Percentiles rank a stretch among this genome's conserved stretches.
Evolutionary conservation across 345 rosid species (phyloP).

Genomic region (Angophora floribunda): DNA sequence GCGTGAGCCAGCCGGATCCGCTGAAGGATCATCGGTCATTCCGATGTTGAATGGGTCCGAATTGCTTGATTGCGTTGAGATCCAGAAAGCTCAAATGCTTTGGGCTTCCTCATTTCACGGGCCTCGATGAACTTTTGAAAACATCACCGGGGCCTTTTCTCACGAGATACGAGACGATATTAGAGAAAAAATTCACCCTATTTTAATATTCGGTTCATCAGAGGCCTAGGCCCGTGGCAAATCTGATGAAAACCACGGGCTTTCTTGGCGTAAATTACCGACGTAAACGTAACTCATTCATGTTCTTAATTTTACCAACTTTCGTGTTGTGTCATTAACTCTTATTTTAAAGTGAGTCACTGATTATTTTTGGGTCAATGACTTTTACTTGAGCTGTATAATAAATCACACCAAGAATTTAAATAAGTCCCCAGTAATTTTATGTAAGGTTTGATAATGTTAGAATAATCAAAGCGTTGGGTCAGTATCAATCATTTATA

Average conservation of each 20-base stretch:
- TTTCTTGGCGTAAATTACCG: not conserved
- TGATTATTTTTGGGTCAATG: too few relatives aligned
- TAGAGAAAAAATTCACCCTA: not conserved
- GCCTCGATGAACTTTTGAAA: not conserved
- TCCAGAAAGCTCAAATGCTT: not conserved
- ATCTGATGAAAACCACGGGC: not conserved
- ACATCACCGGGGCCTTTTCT: too few relatives aligned
- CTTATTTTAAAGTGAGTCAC: too few relatives aligned
- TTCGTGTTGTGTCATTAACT: too few relatives aligned
- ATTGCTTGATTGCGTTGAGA: not conserved
- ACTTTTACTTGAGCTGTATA: not conserved
- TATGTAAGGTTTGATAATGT: not conserved
- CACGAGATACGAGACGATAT: too few relatives aligned
- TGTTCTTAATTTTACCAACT: too few relatives aligned
- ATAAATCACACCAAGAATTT: rapidly evolving
- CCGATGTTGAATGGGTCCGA: not conserved
- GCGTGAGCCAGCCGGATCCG: not conserved
- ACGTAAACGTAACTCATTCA: too few relatives aligned
- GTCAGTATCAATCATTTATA: not conserved
- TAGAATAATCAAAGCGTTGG: not conserved
- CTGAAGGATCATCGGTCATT: not conserved
- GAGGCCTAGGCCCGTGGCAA: too few relatives aligned
- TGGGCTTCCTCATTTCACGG: not conserved
- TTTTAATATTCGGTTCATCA: too few relatives aligned
- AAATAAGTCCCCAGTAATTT: not conserved